Conservation (phyloP, 2,329 filamentous ascomycete genomes). For the Pseudogymnoascus destructans region DNA sequence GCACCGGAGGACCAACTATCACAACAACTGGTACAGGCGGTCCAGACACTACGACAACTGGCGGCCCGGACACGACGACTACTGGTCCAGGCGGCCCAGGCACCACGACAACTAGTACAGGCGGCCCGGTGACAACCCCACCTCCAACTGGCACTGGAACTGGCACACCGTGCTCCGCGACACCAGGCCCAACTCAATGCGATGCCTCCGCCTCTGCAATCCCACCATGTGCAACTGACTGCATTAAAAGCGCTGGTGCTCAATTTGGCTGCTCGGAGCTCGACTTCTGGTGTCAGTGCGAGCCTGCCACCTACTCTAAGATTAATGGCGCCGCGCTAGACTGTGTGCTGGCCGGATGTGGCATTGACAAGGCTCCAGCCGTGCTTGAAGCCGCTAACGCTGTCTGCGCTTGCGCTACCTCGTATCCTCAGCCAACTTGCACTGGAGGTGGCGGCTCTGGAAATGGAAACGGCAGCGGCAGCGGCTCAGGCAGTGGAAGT, state of each 20-base stretch:
- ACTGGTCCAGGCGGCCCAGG: neutral
- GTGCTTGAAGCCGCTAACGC: neutral
- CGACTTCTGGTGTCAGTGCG: neutral
- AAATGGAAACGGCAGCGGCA: neutral
- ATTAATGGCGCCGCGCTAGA: neutral
- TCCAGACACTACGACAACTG: neutral
- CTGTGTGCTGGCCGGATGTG: neutral
- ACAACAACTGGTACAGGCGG: neutral
- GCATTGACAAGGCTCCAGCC: neutral
- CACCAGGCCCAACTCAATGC: neutral
- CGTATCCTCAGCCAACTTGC: constrained; percentile 2
- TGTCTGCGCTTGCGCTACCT: neutral
- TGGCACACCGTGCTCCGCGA: neutral
- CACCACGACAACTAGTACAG: neutral
- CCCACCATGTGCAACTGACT: neutral
- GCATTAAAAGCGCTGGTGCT: neutral
- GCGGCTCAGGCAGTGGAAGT: neutral
- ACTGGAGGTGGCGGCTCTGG: neutral
- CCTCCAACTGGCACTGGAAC: neutral
- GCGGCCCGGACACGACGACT: neutral
- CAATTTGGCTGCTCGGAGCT: neutral
- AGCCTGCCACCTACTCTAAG: neutral
- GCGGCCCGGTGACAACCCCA: neutral
- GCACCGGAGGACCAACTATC: neutral
- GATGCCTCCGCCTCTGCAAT: neutral